Percentiles rank a stretch among this genome's conserved stretches.
Conservation (phyloP, 2,329 filamentous ascomycete genomes). For the Fusarium pininemorale region DNA sequence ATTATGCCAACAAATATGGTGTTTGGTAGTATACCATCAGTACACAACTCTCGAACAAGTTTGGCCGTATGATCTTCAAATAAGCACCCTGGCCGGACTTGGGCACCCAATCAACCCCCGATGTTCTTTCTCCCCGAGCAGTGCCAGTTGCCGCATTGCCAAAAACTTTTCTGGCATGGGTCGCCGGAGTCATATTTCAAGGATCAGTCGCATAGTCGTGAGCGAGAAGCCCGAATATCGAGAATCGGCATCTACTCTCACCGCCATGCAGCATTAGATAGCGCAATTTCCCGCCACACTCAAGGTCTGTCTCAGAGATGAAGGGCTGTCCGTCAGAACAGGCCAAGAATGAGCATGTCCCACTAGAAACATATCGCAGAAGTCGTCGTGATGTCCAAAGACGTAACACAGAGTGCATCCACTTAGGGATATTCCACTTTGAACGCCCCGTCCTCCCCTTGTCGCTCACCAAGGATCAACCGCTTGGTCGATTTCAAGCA, state of each 20-base stretch:
- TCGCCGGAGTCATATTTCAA: not conserved
- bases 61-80: constrained; percentile 2
- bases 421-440: not conserved
- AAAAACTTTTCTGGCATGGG: not conserved
- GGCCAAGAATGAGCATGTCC: constrained; percentile 6
- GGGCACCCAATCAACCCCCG: not conserved
- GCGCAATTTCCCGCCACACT: constrained; percentile 21
- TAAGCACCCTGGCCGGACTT: constrained; percentile 21
- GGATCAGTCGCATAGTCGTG: not conserved
- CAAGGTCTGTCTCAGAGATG: constrained; percentile 21
- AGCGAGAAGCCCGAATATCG: not conserved
- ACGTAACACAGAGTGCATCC: constrained; percentile 15
- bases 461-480: constrained; percentile 13
- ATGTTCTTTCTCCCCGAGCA: not conserved
- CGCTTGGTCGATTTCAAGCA: constrained; percentile 25
- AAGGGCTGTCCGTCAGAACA: not conserved
- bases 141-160: not conserved
- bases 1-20: not conserved
- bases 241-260: constrained; percentile 22
- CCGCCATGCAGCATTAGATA: constrained; percentile 16
- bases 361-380: constrained; percentile 14
- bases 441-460: constrained; percentile 9
- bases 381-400: constrained; percentile 9
- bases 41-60: not conserved
- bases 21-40: not conserved